phyloP scores from a whole-genome alignment of 176 grass and related monocot species.

The Oryza glumipatula region DNA sequence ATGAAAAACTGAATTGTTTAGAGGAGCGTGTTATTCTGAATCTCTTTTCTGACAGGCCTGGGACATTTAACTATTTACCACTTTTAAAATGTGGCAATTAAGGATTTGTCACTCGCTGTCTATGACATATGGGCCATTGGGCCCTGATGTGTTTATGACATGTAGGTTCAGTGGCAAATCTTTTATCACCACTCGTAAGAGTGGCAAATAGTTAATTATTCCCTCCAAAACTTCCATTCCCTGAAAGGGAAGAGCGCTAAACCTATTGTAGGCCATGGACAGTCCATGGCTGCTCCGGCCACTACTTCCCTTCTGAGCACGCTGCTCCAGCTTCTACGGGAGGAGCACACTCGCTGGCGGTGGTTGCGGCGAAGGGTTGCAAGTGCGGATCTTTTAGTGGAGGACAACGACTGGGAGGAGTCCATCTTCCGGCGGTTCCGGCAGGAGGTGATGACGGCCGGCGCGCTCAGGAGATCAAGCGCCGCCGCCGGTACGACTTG shows the following conservation, averaged over 20 bases:
- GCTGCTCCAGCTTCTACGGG: conserved; percentile 22
- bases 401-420: conserved; percentile 53
- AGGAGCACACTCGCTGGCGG: conserved; percentile 29
- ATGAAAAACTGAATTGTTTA: too few relatives aligned
- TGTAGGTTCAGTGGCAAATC: too few relatives aligned
- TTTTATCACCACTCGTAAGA: too few relatives aligned
- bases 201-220: too few relatives aligned
- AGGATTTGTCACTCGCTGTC: too few relatives aligned
- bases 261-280: conserved; percentile 21
- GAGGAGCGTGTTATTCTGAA: too few relatives aligned
- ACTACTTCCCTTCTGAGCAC: too few relatives aligned
- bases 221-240: conserved; percentile 11
- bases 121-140: too few relatives aligned
- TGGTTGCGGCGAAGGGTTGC: conserved; percentile 54
- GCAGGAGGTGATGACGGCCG: conserved; percentile 76
- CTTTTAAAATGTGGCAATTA: too few relatives aligned
- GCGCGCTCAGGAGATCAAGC: conserved; percentile 84
- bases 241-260: neutral
- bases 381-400: conserved; percentile 32
- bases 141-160: too few relatives aligned
- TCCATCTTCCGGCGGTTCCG: conserved; percentile 73
- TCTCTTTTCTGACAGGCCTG: too few relatives aligned
- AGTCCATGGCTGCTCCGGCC: conserved; percentile 1
- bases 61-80: too few relatives aligned
- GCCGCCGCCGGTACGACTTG: conserved; percentile 56